Evolutionary conservation across 2,329 filamentous ascomycete species (phyloP), one percentile per base, ranked within the genome.

Genomic region (Pseudovirgaria hyperparasitica): DNA sequence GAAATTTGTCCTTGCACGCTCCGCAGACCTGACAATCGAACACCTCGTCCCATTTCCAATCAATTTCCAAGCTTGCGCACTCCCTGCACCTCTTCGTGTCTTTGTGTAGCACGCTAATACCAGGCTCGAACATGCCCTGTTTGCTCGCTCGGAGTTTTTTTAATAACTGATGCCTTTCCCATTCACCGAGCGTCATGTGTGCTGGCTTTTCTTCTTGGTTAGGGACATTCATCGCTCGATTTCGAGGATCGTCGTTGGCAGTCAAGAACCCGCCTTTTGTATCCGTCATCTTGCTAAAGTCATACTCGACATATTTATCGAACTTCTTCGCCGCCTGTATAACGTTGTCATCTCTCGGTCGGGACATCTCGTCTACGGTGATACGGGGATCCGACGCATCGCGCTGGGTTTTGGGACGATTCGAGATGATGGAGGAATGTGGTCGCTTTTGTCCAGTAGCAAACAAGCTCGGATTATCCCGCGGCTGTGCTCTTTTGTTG

Each of bases 281-380:
- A 52, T 98, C 90, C 5, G 79, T 92, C 85, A 98, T 96, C 57
- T 87, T 80, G 49, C 81, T 87, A 57, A 98, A 90, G 54, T 98
- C 90, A 58, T 94, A 96, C 48, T 98, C 90, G 46, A 98, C 86
- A 50, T 80, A 96, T 25, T 90, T 87, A 34, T 81, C 74, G 41
- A 96, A 94, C 46, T 92, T 94, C 45, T 76, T 72, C 20, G 82
- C 82, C 1, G 87, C 78, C 29, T 74, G 75, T 26, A 92, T 75
- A 33, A 50, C 60, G 10, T 63, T 60, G 37, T 67, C 57, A 8
- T 46, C 42, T 3, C 43, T 39, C 2, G 52, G 50, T 29, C 42
- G 43, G 26, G 45, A 44, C 34, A 54, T 52, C 26, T 41, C 43
- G 32, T 44, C 41, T 46, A 15, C 37, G 49, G 17, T 42, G 40